phyloP scores from a whole-genome alignment of 768 basidiomycete genomes.

The Pulveroboletus sp. region DNA sequence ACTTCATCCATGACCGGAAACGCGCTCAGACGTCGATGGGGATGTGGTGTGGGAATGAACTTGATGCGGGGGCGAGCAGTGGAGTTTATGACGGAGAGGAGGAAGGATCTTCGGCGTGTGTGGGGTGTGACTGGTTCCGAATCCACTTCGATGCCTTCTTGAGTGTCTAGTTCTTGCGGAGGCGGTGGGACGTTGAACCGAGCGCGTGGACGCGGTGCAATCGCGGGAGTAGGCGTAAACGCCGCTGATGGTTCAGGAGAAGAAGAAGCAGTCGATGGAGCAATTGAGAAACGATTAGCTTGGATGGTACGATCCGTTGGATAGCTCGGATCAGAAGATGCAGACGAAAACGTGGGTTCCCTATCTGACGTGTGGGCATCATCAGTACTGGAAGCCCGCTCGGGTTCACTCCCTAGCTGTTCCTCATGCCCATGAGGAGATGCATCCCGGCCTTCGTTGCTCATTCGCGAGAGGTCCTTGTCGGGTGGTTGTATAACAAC shows the following conservation, averaged over 20 bases:
- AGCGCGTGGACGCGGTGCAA: slow-evolving; percentile 55
- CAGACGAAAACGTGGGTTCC: slow-evolving; percentile 73
- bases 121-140: slow-evolving; percentile 61
- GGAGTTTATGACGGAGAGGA: slow-evolving; percentile 80
- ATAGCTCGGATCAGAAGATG: slow-evolving; percentile 40
- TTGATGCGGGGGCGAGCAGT: slow-evolving; percentile 65
- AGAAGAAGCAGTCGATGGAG: slow-evolving; percentile 41
- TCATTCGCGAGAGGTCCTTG: slow-evolving; percentile 12
- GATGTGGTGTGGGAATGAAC: slow-evolving; percentile 41
- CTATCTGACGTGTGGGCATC: slow-evolving; percentile 26
- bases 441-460: slow-evolving; percentile 10
- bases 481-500: slow-evolving; percentile 20
- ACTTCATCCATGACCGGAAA: slow-evolving; percentile 50
- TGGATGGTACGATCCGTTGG: slow-evolving; percentile 29
- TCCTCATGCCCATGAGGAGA: slow-evolving; percentile 3
- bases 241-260: slow-evolving; percentile 53
- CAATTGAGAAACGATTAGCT: slow-evolving; percentile 31
- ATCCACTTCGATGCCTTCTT: slow-evolving; percentile 30
- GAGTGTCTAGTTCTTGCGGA: slow-evolving; percentile 36
- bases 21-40: slow-evolving; percentile 47
- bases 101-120: slow-evolving; percentile 72
- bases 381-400: slow-evolving; percentile 20
- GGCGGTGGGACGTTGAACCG: slow-evolving; percentile 53
- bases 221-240: slow-evolving; percentile 68
- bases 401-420: slow-evolving; percentile 18